These are phyloP conservation scores for Garcia nutans DNA, from an alignment of 345 rosid genomes.

Conservation along the genomic window DNA sequence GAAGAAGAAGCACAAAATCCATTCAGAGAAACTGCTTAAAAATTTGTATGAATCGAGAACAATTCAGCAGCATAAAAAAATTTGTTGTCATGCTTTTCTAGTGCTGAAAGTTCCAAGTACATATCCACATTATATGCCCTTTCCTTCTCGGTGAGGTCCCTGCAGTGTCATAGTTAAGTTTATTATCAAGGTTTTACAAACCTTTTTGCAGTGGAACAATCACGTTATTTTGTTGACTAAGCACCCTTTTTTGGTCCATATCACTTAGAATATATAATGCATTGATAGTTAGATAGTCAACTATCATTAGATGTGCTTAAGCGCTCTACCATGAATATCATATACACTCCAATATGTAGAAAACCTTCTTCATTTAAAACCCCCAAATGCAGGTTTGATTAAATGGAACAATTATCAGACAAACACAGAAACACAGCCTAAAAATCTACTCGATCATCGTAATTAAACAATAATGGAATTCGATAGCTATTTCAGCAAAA, in stretches of 20 bases:
- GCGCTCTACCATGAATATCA: neutral
- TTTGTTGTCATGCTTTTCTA: too few relatives aligned
- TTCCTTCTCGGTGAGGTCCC: too few relatives aligned
- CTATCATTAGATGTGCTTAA: neutral
- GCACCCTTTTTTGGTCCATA: neutral
- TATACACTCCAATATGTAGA: neutral
- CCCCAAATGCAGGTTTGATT: neutral
- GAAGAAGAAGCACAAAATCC: neutral
- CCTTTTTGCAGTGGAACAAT: too few relatives aligned
- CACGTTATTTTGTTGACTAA: too few relatives aligned
- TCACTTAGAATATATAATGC: neutral
- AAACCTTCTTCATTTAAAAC: neutral
- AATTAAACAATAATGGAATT: too few relatives aligned
- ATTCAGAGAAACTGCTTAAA: neutral
- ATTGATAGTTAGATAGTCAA: neutral
- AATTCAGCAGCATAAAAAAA: too few relatives aligned
- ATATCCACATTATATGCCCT: too few relatives aligned
- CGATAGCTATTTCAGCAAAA: neutral
- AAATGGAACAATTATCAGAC: neutral
- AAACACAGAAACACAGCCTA: neutral
- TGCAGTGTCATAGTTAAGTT: too few relatives aligned
- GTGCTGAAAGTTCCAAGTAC: too few relatives aligned
- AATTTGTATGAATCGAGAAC: too few relatives aligned
- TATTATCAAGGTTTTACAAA: too few relatives aligned
- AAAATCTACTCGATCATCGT: neutral